A percentile compares a stretch with the other conserved stretches of the same genome.
phyloP scores from a whole-genome alignment of 2,329 filamentous ascomycete species.

The Drechslerella dactyloides region DNA sequence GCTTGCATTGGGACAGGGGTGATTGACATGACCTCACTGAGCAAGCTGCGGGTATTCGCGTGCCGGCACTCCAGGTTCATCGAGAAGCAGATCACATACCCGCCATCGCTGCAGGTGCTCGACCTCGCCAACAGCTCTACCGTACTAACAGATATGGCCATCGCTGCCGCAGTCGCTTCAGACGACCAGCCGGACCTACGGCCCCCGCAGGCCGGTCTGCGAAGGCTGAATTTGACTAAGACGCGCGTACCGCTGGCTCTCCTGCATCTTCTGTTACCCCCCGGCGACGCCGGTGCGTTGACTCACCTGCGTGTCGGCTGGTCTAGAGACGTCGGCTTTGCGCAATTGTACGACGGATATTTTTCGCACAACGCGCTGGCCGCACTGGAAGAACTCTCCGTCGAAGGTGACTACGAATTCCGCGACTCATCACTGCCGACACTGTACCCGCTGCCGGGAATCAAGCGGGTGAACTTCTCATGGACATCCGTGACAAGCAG shows the following conservation, averaged over 20 bases:
- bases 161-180: too few species aligned
- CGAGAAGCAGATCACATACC: slow-evolving; percentile 9
- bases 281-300: slow-evolving; percentile 19
- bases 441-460: slow-evolving; percentile 15
- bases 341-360: slow-evolving; percentile 16
- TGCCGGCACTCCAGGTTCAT: slow-evolving; percentile 17
- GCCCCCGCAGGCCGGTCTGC: not conserved
- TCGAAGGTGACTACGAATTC: slow-evolving; percentile 42
- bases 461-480: slow-evolving; percentile 27
- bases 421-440: slow-evolving; percentile 13
- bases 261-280: slow-evolving; percentile 24
- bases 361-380: slow-evolving; percentile 3
- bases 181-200: not conserved
- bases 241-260: slow-evolving; percentile 7
- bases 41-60: slow-evolving; percentile 26
- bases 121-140: slow-evolving; percentile 13
- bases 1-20: not conserved
- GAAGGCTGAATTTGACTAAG: slow-evolving; percentile 27
- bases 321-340: slow-evolving; percentile 25
- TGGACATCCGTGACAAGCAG: slow-evolving; percentile 27
- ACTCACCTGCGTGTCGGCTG: slow-evolving; percentile 37
- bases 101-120: slow-evolving; percentile 14
- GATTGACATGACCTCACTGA: slow-evolving; percentile 17
- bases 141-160: too few species aligned
- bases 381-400: slow-evolving; percentile 24